These are phyloP conservation scores for Stenocarpella maydis DNA, from an alignment of 2,329 filamentous ascomycete species.

Conservation along the genomic window DNA sequence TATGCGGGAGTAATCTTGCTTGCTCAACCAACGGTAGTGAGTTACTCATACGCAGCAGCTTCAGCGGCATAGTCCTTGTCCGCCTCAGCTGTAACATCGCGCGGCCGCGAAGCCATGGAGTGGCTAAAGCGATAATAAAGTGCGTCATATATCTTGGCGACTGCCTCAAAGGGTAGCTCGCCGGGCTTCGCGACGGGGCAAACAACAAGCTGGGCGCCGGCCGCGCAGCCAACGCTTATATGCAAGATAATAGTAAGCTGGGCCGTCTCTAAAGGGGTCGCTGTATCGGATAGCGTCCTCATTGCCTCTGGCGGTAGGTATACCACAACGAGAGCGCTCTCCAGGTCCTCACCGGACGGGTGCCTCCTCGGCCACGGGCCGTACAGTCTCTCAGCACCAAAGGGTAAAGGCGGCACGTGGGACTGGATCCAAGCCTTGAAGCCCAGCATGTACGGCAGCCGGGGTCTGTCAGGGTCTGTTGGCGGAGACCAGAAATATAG, in stretches of 20 bases:
- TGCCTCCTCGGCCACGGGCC: background rate
- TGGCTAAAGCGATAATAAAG: background rate
- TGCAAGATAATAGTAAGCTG: background rate
- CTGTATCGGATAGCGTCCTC: background rate
- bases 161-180: background rate
- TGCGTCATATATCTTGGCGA: background rate
- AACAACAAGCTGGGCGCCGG: background rate
- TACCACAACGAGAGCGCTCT: slow-evolving; percentile 2
- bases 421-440: background rate
- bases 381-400: background rate
- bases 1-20: background rate
- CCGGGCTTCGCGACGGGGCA: background rate
- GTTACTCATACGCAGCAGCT: background rate
- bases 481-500: background rate
- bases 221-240: background rate
- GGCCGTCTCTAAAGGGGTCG: background rate
- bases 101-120: background rate
- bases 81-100: background rate
- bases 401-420: background rate
- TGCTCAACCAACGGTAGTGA: background rate
- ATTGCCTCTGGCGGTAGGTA: background rate
- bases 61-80: background rate
- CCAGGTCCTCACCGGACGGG: background rate
- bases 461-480: background rate
- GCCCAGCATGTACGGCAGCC: background rate